Percentiles rank a stretch among this genome's conserved stretches.
phyloP scores from a whole-genome alignment of 768 basidiomycete species.

The Lactarius evosmus region DNA sequence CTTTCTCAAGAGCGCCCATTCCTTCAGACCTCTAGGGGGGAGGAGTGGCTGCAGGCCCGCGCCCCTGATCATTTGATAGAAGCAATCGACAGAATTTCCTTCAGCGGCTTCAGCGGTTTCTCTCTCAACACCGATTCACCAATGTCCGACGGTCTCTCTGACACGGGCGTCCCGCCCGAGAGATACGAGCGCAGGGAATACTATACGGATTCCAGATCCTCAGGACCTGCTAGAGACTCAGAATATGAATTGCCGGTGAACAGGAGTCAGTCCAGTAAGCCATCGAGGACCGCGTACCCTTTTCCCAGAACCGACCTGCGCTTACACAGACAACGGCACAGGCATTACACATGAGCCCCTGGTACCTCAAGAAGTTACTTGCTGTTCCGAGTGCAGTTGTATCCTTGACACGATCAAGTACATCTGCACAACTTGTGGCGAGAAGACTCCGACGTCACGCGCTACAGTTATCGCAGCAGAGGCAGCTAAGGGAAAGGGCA shows the following conservation, averaged over 20 bases:
- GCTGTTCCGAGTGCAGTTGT: slow-evolving; percentile 79
- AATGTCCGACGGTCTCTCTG: slow-evolving; percentile 10
- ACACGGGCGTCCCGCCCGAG: slow-evolving; percentile 4
- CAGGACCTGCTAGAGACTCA: slow-evolving; percentile 11
- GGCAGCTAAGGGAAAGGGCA: slow-evolving; percentile 50
- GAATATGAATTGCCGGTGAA: slow-evolving; percentile 12
- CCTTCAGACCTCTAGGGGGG: slow-evolving; percentile 1
- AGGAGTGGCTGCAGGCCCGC: slow-evolving; percentile 22
- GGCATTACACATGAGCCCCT: slow-evolving; percentile 44
- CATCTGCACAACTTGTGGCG: slow-evolving; percentile 84
- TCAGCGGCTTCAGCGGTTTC: slow-evolving; percentile 14
- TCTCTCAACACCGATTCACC: slow-evolving; percentile 22
- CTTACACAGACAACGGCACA: slow-evolving; percentile 18
- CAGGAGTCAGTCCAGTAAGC: slow-evolving; percentile 7
- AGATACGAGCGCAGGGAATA: slow-evolving; percentile 11
- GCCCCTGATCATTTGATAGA: neutral
- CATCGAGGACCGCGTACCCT: neutral
- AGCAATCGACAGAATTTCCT: slow-evolving; percentile 6
- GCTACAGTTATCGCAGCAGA: slow-evolving; percentile 26
- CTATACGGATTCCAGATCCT: neutral
- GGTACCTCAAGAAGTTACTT: slow-evolving; percentile 61
- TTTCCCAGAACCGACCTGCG: neutral
- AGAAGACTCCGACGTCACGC: slow-evolving; percentile 49
- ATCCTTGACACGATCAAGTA: slow-evolving; percentile 80
- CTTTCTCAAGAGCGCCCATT: slow-evolving; percentile 2